A percentile compares a stretch with the other conserved stretches of the same genome.
phyloP scores from a whole-genome alignment of 169 alveolate genomes.

The Plasmodium blacklocki region DNA sequence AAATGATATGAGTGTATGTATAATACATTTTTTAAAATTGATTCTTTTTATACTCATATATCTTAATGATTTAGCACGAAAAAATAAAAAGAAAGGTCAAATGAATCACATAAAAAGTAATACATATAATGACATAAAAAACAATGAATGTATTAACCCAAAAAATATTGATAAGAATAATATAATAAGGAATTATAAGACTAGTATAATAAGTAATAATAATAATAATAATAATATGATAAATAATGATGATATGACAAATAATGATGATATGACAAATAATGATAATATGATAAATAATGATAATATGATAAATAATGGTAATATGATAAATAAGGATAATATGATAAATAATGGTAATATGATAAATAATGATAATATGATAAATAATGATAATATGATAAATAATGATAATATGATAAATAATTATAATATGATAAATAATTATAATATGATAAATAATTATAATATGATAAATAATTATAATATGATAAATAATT shows the following conservation, averaged over 20 bases:
- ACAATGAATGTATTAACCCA: neutral
- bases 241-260: neutral
- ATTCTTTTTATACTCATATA: conserved; percentile 31
- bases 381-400: too few species aligned
- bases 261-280: too few species aligned
- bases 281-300: too few species aligned
- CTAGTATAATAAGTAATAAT: neutral
- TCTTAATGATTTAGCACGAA: conserved; percentile 33
- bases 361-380: too few species aligned
- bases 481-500: neutral
- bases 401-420: too few species aligned
- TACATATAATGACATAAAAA: neutral
- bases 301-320: too few species aligned
- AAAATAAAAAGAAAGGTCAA: conserved; percentile 9
- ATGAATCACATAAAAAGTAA: neutral
- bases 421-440: too few species aligned
- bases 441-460: too few species aligned
- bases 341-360: too few species aligned
- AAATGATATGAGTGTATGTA: conserved; percentile 15
- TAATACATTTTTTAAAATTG: conserved; percentile 44
- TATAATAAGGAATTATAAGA: neutral
- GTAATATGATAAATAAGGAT: too few species aligned
- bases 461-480: neutral
- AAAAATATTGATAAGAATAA: neutral
- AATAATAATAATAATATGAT: neutral